Conservation (phyloP, 169 alveolate species). For the Babesia bovis region DNA sequence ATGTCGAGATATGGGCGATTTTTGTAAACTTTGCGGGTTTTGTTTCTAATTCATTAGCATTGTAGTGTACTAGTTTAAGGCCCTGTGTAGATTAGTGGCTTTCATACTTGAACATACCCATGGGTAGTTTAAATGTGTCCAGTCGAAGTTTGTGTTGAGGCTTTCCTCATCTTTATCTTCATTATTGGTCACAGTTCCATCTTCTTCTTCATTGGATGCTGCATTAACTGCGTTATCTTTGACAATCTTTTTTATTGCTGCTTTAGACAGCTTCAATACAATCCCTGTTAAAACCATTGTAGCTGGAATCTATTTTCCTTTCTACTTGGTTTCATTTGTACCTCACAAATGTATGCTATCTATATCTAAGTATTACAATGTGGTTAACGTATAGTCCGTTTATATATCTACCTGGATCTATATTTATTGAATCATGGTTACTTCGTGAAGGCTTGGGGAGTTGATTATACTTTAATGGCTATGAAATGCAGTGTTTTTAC, state of each 20-base stretch:
- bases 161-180: conserved; percentile 8
- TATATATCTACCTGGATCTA: no score
- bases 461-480: no score
- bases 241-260: background rate
- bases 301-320: background rate
- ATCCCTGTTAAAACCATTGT: background rate
- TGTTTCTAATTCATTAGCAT: conserved; percentile 6
- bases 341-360: no score
- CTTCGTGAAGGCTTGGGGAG: no score
- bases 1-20: conserved; percentile 11
- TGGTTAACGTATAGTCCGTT: no score
- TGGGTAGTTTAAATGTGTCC: conserved; percentile 49
- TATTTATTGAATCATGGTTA: no score
- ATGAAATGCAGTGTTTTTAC: no score
- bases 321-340: no score
- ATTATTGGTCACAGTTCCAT: background rate
- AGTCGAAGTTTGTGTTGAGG: background rate
- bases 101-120: background rate
- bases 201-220: background rate
- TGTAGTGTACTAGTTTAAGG: conserved; percentile 36
- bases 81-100: conserved; percentile 2
- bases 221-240: background rate
- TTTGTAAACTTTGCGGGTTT: background rate
- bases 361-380: no score
- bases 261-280: background rate